Base-by-base conservation (phyloP, 164 flowering plant genomes). In the Piper betle region DNA sequence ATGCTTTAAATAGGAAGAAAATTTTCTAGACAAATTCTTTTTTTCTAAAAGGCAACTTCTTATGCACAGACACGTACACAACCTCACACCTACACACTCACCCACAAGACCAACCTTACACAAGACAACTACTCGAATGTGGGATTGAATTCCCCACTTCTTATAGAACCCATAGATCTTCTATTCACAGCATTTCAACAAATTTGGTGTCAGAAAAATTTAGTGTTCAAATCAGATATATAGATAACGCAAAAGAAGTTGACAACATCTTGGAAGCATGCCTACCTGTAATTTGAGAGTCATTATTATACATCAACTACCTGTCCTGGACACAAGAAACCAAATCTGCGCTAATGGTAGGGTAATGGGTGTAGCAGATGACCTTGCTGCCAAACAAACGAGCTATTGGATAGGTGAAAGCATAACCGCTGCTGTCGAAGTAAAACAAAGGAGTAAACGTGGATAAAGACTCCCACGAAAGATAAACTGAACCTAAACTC, bases 291-390 rank as follows among this genome's bases (percentile, higher is more conserved):
- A 93, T 78, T 48, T 66, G 64, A 71, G n/a, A n/a, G 55, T 90
- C 77, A 70, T 93, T 93, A 59, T 90, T 93, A 64, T 88, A 88
- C 89, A 84, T 79, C 1, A 82, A 84, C 62, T 74, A 82, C 46
- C 77, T 71, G 9, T 70, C 72, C 62, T 76, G 80, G 68, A 88
- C 99, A 60, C 97, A 86, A 64, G 97, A 84, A 52, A 90, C 67
- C 99, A 94, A 91, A 70, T 93, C 95, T 46, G 78, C 72, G 68
- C 99, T 93, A 74, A 90, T 93, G 4, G 97, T 93, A 46, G 99
- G 99, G 64, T 93, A 90, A 76, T 93, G 97, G 1, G 96, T 90
- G 66, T 93, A 88, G 78, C 91, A 85, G 56, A 93, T 66, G 66
- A 93, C 94, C 72, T 78, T 86, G 78, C 99, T 90, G 46, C 99